These are phyloP conservation scores for Dioscorea alata DNA, from an alignment of 106 monocot genomes.

Conservation along the genomic window DNA sequence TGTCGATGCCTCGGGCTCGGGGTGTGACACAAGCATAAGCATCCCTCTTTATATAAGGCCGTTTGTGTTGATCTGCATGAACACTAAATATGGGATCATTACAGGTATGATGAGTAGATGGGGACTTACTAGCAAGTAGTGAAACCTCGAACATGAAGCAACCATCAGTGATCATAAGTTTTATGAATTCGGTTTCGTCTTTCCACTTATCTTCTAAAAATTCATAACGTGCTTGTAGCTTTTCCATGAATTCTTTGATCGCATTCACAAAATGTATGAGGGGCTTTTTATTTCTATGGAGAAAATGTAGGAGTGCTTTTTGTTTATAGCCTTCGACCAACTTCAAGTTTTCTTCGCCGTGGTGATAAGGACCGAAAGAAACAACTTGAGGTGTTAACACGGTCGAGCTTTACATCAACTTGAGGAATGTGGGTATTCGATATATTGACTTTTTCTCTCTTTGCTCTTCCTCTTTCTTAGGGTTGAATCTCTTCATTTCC, in stretches of 20 bases:
- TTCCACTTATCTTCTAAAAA: conserved; percentile 9
- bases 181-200: conserved; percentile 1
- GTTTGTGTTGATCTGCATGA: conserved; percentile 1
- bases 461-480: neutral
- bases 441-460: conserved; percentile 18
- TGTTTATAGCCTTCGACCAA: conserved; percentile 26
- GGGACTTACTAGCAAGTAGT: neutral
- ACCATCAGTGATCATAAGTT: conserved; percentile 23
- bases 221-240: conserved; percentile 18
- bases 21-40: conserved; percentile 19
- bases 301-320: conserved; percentile 13
- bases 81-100: conserved; percentile 14
- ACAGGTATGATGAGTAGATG: too few species aligned
- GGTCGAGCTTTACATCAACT: conserved; percentile 8
- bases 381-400: conserved; percentile 20
- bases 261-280: neutral
- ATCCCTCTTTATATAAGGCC: conserved; percentile 25
- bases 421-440: conserved; percentile 14
- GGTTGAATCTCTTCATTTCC: neutral
- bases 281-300: conserved; percentile 5
- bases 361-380: conserved; percentile 36
- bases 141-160: conserved; percentile 35
- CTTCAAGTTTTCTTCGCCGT: conserved; percentile 4
- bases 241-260: neutral
- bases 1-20: too few species aligned